These are phyloP conservation scores for Tanacetum coccineum DNA, from an alignment of 129 eudicot species.

Conservation along the genomic window DNA sequence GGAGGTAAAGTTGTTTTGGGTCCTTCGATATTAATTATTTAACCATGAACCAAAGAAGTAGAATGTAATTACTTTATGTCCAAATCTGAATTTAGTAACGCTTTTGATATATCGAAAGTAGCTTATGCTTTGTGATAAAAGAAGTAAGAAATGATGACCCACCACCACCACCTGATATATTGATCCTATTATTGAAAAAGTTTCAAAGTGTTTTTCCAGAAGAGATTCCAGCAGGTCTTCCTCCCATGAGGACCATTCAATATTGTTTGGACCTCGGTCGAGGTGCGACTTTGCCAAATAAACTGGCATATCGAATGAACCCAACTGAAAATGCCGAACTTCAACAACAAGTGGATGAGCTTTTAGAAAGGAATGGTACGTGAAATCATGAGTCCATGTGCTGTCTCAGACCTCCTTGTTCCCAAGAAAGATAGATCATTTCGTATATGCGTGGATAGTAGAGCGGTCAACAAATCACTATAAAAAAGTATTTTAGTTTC, in stretches of 20 bases:
- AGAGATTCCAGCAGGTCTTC: too few species aligned
- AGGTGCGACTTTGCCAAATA: neutral
- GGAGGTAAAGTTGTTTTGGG: neutral
- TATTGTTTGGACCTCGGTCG: neutral
- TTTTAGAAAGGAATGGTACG: neutral
- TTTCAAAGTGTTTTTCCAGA: too few species aligned
- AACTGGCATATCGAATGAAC: neutral
- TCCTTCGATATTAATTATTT: neutral
- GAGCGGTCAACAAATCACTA: neutral
- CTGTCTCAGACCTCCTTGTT: neutral
- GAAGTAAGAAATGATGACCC: too few species aligned
- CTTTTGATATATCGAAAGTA: neutral
- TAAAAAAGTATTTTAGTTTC: neutral
- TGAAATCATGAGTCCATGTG: neutral
- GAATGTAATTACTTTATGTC: neutral
- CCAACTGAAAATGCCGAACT: neutral
- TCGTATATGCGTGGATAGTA: neutral
- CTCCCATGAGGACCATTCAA: too few species aligned
- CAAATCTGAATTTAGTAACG: neutral
- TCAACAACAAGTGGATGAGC: slow-evolving; percentile 3
- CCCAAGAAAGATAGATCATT: neutral
- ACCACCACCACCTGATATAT: neutral
- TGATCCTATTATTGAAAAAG: neutral
- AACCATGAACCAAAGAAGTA: neutral
- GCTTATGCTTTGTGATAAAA: neutral